Conservation (phyloP, 768 basidiomycete species). For the Suillus cothurnatus region DNA sequence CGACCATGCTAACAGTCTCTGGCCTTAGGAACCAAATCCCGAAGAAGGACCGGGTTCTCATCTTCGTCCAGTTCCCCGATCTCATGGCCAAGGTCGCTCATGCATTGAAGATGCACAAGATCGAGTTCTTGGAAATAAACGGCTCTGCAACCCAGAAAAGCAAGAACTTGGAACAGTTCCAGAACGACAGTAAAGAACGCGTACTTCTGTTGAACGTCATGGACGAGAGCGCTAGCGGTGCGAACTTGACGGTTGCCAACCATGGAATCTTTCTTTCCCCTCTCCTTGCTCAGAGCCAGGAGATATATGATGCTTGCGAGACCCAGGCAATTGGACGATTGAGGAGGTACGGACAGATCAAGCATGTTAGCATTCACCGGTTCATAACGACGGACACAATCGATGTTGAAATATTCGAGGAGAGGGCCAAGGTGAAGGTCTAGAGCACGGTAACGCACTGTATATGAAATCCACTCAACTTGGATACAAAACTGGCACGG, state of each 20-base stretch:
- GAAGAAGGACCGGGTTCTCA: conserved; percentile 77
- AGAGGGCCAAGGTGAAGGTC: conserved; percentile 38
- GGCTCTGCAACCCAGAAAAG: conserved; percentile 78
- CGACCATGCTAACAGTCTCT: conserved; percentile 1
- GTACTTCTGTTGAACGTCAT: conserved; percentile 89
- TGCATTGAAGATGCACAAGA: conserved; percentile 69
- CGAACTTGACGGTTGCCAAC: conserved; percentile 91
- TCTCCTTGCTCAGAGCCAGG: conserved; percentile 76
- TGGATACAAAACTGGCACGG: background rate
- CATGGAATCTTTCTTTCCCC: conserved; percentile 96
- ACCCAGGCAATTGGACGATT: conserved; percentile 85
- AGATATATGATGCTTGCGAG: conserved; percentile 83
- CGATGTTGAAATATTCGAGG: conserved; percentile 80
- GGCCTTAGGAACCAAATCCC: conserved; percentile 62
- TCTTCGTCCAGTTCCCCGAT: conserved; percentile 97
- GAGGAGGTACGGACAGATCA: conserved; percentile 81
- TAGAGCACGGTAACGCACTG: conserved; percentile 17
- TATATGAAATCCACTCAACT: background rate
- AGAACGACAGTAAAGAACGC: conserved; percentile 73
- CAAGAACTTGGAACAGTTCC: conserved; percentile 84
- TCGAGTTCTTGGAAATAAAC: conserved; percentile 80
- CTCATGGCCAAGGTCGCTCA: conserved; percentile 90
- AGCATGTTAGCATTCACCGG: conserved; percentile 79
- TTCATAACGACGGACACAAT: conserved; percentile 88
- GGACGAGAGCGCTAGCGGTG: conserved; percentile 94